A percentile compares a stretch with the other conserved stretches of the same genome.
Conservation (phyloP, 2,329 filamentous ascomycete genomes). For the Cladosporium sp. region DNA sequence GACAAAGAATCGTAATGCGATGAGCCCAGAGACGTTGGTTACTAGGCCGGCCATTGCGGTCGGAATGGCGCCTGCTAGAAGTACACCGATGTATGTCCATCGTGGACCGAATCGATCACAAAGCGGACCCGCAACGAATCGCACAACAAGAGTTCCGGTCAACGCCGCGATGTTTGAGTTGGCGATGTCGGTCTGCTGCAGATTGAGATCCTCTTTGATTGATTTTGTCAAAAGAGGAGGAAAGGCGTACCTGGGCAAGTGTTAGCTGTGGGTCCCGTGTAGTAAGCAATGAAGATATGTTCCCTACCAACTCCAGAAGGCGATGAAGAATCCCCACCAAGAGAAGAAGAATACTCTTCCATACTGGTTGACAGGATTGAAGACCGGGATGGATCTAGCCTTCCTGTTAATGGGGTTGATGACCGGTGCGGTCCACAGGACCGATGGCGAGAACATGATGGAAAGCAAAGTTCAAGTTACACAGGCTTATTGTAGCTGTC, state of each 20-base stretch:
- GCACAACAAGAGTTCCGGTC: conserved; percentile 65
- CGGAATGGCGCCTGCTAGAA: conserved; percentile 70
- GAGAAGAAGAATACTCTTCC: conserved; percentile 82
- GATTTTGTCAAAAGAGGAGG: conserved; percentile 71
- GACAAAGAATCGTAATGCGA: conserved; percentile 68
- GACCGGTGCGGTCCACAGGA: conserved; percentile 53
- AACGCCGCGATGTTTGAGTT: conserved; percentile 86
- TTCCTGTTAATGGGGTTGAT: conserved; percentile 77
- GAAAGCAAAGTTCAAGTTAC: not conserved
- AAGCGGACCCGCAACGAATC: conserved; percentile 68
- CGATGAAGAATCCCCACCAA: conserved; percentile 75
- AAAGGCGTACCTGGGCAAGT: conserved; percentile 66
- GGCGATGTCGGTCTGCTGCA: conserved; percentile 65
- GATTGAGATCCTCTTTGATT: conserved; percentile 69
- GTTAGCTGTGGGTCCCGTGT: not conserved
- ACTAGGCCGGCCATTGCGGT: conserved; percentile 74
- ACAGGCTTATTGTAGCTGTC: not conserved
- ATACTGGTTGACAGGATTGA: conserved; percentile 72
- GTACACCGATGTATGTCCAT: conserved; percentile 64
- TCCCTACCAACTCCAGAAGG: conserved; percentile 68
- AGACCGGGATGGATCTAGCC: conserved; percentile 68
- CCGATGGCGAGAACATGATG: conserved; percentile 8
- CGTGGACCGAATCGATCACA: conserved; percentile 78
- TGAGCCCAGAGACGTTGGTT: conserved; percentile 59
- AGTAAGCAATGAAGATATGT: no score